Evolutionary conservation across 805 yeast genomes (phyloP).

Genomic region (Cyberlindnera amylophila): DNA sequence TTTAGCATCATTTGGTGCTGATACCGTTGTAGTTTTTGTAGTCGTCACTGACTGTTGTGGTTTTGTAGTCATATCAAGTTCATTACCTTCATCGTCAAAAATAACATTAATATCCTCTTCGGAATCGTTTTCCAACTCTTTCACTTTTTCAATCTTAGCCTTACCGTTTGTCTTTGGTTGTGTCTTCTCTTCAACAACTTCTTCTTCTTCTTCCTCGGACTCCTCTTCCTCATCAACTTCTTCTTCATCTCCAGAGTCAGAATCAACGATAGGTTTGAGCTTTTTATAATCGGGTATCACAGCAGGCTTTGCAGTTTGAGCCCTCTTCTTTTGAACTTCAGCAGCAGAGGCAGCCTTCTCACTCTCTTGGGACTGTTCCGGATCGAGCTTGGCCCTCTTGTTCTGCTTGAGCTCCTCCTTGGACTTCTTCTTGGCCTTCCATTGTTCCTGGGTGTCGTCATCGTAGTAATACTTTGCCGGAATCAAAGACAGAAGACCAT

Average conservation of each 20-base stretch:
- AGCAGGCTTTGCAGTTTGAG: conserved; percentile 47
- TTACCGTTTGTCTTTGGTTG: conserved; percentile 21
- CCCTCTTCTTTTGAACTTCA: conserved; percentile 54
- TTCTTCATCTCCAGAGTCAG: conserved; percentile 11
- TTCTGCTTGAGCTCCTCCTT: conserved; percentile 59
- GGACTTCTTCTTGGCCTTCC: conserved; percentile 79
- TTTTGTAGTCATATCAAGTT: conserved; percentile 30
- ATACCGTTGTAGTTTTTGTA: background rate
- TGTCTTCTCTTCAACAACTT: conserved; percentile 20
- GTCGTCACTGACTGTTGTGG: conserved; percentile 13
- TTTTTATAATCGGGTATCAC: conserved; percentile 35
- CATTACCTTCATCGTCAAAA: conserved; percentile 74
- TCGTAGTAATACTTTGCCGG: conserved; percentile 95
- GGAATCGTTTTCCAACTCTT: conserved; percentile 28
- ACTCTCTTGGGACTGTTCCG: conserved; percentile 45
- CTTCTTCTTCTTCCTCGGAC: conserved; percentile 19
- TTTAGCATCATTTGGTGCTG: too few species aligned
- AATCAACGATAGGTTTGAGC: conserved; percentile 15
- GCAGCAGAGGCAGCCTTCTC: conserved; percentile 53
- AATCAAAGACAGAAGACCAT: conserved; percentile 82
- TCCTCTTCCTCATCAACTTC: conserved; percentile 2
- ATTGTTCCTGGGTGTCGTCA: conserved; percentile 83
- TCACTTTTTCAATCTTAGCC: too few species aligned
- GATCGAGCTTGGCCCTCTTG: conserved; percentile 74
- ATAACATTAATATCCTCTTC: conserved; percentile 39